Percentiles rank a stretch among this genome's conserved stretches.
These are phyloP conservation scores for Aspergillus nomiae DNA, from an alignment of 2,329 filamentous ascomycete genomes.

Conservation along the genomic window DNA sequence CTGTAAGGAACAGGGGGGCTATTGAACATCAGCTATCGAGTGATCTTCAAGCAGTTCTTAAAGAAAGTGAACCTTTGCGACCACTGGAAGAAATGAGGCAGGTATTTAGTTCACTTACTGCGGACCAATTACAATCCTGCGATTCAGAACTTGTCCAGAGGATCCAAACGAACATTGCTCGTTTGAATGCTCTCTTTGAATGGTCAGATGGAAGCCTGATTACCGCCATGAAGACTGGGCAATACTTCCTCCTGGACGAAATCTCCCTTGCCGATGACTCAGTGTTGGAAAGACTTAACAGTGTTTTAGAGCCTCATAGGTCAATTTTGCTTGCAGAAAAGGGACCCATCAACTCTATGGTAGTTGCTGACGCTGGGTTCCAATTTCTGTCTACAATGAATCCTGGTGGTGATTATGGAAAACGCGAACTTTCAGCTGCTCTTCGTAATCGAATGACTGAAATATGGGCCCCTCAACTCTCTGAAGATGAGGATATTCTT, in stretches of 20 bases:
- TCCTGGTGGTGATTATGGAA: slow-evolving; percentile 96
- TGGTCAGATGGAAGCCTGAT: slow-evolving; percentile 95
- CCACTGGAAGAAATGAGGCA: slow-evolving; percentile 60
- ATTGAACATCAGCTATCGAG: slow-evolving; percentile 66
- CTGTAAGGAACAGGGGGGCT: slow-evolving; percentile 79
- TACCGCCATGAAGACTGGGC: slow-evolving; percentile 85
- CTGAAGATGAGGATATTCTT: slow-evolving; percentile 79
- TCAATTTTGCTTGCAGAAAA: slow-evolving; percentile 92
- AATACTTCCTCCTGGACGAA: slow-evolving; percentile 93
- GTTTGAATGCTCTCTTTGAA: slow-evolving; percentile 86
- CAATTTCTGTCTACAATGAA: slow-evolving; percentile 99
- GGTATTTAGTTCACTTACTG: slow-evolving; percentile 58
- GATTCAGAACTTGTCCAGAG: slow-evolving; percentile 50
- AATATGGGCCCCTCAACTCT: slow-evolving; percentile 93
- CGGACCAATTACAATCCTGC: slow-evolving; percentile 49
- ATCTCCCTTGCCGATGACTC: slow-evolving; percentile 98
- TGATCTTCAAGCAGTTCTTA: slow-evolving; percentile 57
- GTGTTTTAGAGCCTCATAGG: slow-evolving; percentile 85
- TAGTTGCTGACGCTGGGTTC: slow-evolving; percentile 76
- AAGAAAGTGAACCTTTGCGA: slow-evolving; percentile 34
- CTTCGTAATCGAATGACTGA: slow-evolving; percentile 96
- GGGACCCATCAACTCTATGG: slow-evolving; percentile 77
- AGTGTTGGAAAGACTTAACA: slow-evolving; percentile 93
- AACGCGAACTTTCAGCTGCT: slow-evolving; percentile 93
- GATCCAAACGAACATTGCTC: slow-evolving; percentile 54